A percentile compares a stretch with the other conserved stretches of the same genome.
These are phyloP conservation scores for Coffea humblotiana DNA, from an alignment of 305 asterid genomes.

Conservation along the genomic window DNA sequence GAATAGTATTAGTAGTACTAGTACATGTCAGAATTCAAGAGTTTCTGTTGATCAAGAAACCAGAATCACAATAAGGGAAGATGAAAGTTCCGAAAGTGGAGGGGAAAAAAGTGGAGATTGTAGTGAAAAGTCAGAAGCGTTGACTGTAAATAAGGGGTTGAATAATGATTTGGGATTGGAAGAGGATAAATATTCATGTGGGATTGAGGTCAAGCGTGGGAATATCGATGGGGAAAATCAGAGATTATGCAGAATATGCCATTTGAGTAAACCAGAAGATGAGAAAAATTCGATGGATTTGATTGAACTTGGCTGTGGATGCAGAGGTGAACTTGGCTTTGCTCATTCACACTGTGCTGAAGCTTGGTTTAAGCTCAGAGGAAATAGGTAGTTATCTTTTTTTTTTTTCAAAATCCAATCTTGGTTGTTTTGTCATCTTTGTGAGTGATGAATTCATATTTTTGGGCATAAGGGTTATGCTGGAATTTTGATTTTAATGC, in stretches of 20 bases:
- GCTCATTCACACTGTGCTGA: conserved; percentile 78
- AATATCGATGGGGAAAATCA: conserved; percentile 33
- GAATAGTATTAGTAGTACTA: neutral
- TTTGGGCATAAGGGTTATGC: neutral
- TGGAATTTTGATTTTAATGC: neutral
- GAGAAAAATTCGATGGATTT: conserved; percentile 41
- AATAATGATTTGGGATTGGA: conserved; percentile 24
- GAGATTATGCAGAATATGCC: conserved; percentile 75
- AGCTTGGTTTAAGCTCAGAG: conserved; percentile 82
- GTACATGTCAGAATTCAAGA: neutral
- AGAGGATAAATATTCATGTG: conserved; percentile 32
- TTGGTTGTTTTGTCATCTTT: neutral
- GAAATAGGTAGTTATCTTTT: conserved; percentile 54
- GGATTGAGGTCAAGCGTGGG: conserved; percentile 39
- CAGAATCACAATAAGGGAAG: conserved; percentile 28
- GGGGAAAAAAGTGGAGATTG: conserved; percentile 26
- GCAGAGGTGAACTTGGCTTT: conserved; percentile 84
- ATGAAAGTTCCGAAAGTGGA: conserved; percentile 15
- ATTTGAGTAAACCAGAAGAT: conserved; percentile 60
- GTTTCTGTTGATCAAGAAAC: conserved; percentile 31
- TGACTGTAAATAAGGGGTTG: conserved; percentile 19
- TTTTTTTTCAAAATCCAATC: neutral
- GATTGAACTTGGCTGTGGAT: conserved; percentile 81
- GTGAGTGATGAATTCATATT: neutral
- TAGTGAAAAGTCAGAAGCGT: conserved; percentile 28